Percentiles rank a stretch among this genome's conserved stretches.
Conservation (phyloP, 31 red algal species). For the Endocladia muricata region DNA sequence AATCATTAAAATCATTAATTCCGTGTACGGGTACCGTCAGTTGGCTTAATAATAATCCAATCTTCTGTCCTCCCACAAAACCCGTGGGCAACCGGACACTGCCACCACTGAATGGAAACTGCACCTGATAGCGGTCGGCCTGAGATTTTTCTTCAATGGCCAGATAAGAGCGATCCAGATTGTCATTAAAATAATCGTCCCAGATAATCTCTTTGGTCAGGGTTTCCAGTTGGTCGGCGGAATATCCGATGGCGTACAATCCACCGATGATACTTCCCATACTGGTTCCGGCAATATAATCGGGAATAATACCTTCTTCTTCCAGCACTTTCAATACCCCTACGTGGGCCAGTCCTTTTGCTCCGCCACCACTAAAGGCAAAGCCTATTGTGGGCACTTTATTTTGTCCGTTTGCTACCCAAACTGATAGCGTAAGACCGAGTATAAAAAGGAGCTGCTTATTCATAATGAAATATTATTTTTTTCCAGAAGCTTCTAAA, state of each 20-base stretch:
- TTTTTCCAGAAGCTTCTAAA: too few relatives aligned
- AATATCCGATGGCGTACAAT: constrained; percentile 12
- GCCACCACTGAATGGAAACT: background rate
- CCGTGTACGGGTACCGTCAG: too few relatives aligned
- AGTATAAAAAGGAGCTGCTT: too few relatives aligned
- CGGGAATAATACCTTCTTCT: constrained; percentile 11
- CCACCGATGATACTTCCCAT: constrained; percentile 15
- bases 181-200: constrained; percentile 1
- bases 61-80: background rate
- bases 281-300: constrained; percentile 8
- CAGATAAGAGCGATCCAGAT: background rate
- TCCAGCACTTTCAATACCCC: constrained; percentile 12
- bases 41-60: background rate
- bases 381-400: too few relatives aligned
- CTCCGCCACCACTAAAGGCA: too few relatives aligned
- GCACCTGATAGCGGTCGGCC: background rate
- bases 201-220: background rate
- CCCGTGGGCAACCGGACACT: background rate
- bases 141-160: background rate
- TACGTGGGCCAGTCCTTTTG: constrained; percentile 8
- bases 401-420: too few relatives aligned
- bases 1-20: too few relatives aligned
- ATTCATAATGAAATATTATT: too few relatives aligned
- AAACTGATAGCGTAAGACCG: too few relatives aligned
- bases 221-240: background rate